phyloP scores from a whole-genome alignment of 768 basidiomycete species.

The Gelatoporia subvermispora region DNA sequence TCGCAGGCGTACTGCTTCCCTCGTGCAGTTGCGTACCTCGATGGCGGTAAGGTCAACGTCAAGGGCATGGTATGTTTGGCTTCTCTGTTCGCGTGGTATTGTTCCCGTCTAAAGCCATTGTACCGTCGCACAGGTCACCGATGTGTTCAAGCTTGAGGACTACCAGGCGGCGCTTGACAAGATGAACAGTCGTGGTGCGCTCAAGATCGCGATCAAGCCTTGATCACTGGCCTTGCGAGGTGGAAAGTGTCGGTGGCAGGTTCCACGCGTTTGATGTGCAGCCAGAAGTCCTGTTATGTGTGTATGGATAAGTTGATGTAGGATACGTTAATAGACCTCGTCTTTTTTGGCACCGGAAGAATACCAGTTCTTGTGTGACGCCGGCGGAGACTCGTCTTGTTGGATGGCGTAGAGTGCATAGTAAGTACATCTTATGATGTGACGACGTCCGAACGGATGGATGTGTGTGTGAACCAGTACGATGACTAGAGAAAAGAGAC shows the following conservation, averaged over 20 bases:
- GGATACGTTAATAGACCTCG: no score
- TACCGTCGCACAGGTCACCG: slow-evolving; percentile 41
- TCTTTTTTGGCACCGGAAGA: no score
- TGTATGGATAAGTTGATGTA: no score
- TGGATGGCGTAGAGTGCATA: no score
- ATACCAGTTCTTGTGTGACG: no score
- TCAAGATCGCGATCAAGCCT: slow-evolving; percentile 49
- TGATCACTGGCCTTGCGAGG: slow-evolving; percentile 8
- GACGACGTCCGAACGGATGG: not conserved
- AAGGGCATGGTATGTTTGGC: slow-evolving; percentile 62
- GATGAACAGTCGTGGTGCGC: slow-evolving; percentile 53
- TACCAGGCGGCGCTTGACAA: slow-evolving; percentile 65
- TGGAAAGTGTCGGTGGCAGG: no score
- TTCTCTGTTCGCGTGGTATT: not conserved
- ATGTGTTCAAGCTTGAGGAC: slow-evolving; percentile 54
- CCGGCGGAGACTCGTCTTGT: no score
- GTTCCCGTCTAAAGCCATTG: not conserved
- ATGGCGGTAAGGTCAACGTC: slow-evolving; percentile 77
- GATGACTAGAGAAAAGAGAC: no score
- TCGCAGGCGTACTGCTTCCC: slow-evolving; percentile 90
- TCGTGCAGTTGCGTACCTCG: slow-evolving; percentile 84
- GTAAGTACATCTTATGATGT: no score
- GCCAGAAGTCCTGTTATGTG: no score
- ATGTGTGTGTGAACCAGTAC: not conserved
- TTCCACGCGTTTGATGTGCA: no score